These are phyloP conservation scores for Erigeron canadensis DNA, from an alignment of 129 eudicot species.

Conservation along the genomic window DNA sequence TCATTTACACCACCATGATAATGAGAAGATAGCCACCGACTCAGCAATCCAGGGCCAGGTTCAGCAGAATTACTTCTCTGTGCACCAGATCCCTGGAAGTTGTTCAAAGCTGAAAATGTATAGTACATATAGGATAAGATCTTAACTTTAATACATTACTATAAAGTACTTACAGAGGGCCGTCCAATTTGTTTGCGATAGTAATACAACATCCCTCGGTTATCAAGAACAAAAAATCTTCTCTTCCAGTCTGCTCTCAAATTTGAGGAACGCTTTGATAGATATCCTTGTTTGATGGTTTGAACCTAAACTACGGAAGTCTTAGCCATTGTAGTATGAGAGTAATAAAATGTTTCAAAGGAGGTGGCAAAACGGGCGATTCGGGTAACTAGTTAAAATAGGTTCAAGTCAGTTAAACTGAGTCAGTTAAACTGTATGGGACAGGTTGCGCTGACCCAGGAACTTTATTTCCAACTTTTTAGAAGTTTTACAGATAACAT, in stretches of 20 bases:
- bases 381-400: neutral
- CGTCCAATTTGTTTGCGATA: conserved; percentile 78
- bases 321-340: neutral
- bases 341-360: neutral
- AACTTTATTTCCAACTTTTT: neutral
- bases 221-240: conserved; percentile 95
- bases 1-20: conserved; percentile 84
- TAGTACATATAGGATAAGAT: neutral
- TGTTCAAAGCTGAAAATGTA: neutral
- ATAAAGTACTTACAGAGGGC: conserved; percentile 54
- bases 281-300: conserved; percentile 93
- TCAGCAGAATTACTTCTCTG: conserved; percentile 52
- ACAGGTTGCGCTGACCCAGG: neutral
- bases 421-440: neutral
- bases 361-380: neutral
- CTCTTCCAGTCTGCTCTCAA: conserved; percentile 97
- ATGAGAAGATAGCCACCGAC: conserved; percentile 95
- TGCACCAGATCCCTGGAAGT: conserved; percentile 42
- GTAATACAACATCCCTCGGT: conserved; percentile 89
- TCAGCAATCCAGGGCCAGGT: conserved; percentile 72
- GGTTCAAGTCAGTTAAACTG: neutral
- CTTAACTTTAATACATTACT: neutral
- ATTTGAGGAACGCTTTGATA: conserved; percentile 87
- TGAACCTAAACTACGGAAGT: conserved; percentile 91
- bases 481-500: neutral